Evolutionary conservation across 2,329 filamentous ascomycete species (phyloP), one percentile per base, ranked within the genome.

Genomic region (Cladosporium sp.): DNA sequence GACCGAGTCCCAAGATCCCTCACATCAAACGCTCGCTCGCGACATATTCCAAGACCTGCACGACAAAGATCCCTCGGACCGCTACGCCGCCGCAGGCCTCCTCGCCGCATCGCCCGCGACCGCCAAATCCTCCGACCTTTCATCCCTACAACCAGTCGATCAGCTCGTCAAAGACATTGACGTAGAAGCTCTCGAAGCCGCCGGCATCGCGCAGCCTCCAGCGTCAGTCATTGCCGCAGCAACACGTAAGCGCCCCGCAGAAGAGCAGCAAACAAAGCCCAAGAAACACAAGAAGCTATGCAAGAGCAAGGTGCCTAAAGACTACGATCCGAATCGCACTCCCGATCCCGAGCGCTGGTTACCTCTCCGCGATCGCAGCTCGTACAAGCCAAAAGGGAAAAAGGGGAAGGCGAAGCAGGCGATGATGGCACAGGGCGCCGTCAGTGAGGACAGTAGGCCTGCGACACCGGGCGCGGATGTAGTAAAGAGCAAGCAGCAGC

Each of bases 311-410:
- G 74, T 87, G 63, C 86, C 86, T 32, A 89, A 88, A 71, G 79
- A 84, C 63, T 88, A 82, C 64, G 87, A 89, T 54, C 80, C 87
- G 49, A 82, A 79, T 61, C 95, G 90, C 76, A 84, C 83, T 59
- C 81, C 88, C 33, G 93, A 98, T 69, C 85, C 89, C 0, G 93
- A 98, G 72, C 80, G 93, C 57, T 98, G 93, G 93, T 72, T 98
- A 55, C 92, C 93, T 10, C 76, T 97, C 63, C 84, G 87, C 49
- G 93, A 98, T 68, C 81, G 93, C 53, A 93, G 87, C 61, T 87
- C 83, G 38, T 98, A 95, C 71, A 78, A 34, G 34, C 90, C 91
- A 7, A 95, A 93, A 74, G 90, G 90, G 5, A 90, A 87, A 75
- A 95, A 78, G 88, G 89, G 52, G 86, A 90, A 78, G 86, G 86